These are phyloP conservation scores for Tulasnella sp. DNA, from an alignment of 768 basidiomycete species.

Conservation along the genomic window DNA sequence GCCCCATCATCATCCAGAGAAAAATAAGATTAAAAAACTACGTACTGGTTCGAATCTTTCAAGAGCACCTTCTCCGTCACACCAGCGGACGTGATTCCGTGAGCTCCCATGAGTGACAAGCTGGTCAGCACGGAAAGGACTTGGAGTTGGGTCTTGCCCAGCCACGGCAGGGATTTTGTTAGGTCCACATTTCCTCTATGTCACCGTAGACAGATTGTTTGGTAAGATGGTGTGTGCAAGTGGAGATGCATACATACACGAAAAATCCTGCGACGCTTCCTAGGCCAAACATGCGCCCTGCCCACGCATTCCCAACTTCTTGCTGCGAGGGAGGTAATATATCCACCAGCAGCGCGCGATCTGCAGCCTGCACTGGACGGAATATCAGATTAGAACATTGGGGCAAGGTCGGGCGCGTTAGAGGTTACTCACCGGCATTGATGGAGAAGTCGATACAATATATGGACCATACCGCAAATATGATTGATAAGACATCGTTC, in stretches of 20 bases:
- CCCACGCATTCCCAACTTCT: constrained; percentile 88
- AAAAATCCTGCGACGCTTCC: constrained; percentile 84
- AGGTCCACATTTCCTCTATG: constrained; percentile 72
- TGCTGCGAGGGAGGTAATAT: constrained; percentile 63
- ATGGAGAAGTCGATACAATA: constrained; percentile 58
- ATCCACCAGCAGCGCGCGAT: constrained; percentile 85
- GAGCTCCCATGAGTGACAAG: constrained; percentile 51
- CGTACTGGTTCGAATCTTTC: constrained; percentile 26
- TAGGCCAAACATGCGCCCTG: constrained; percentile 79
- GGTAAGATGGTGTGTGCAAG: background rate
- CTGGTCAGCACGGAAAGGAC: constrained; percentile 69
- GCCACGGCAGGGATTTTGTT: constrained; percentile 51
- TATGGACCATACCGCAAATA: constrained; percentile 61
- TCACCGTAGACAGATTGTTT: background rate
- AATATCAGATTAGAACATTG: background rate
- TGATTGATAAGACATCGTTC: constrained; percentile 60
- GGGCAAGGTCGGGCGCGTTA: constrained; percentile 32
- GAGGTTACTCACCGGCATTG: constrained; percentile 37
- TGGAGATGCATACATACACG: constrained; percentile 42
- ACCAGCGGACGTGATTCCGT: constrained; percentile 43
- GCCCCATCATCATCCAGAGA: background rate
- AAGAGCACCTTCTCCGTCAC: constrained; percentile 55
- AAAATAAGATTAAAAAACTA: background rate
- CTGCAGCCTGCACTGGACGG: constrained; percentile 66
- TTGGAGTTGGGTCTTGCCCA: constrained; percentile 72